Conservation (phyloP, 2,329 filamentous ascomycete genomes). For the Hymenoscyphus occultus region DNA sequence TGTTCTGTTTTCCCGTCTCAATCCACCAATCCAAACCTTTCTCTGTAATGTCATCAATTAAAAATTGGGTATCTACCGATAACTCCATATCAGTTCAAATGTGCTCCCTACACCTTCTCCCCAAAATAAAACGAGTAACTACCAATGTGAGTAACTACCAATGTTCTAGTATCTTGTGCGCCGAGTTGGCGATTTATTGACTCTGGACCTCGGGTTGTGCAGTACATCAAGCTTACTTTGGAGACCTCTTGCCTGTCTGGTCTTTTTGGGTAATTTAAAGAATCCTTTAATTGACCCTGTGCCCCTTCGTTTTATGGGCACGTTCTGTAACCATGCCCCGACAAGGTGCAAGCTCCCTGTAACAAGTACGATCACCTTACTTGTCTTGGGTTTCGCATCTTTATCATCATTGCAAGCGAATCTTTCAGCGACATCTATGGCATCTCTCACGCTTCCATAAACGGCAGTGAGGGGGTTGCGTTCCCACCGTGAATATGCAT, state of each 20-base stretch:
- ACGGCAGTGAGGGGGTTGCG: constrained; percentile 46
- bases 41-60: no score
- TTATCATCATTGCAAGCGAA: constrained; percentile 36
- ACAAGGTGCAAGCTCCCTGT: constrained; percentile 86
- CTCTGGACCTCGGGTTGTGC: no score
- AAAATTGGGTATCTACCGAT: no score
- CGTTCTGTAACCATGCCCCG: constrained; percentile 65
- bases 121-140: no score
- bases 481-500: constrained; percentile 56
- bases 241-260: background rate
- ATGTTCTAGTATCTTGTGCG: no score
- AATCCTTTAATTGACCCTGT: background rate
- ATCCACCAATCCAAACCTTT: no score
- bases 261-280: background rate
- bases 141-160: no score
- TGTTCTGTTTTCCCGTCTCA: no score
- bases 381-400: background rate
- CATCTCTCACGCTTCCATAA: constrained; percentile 68
- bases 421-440: constrained; percentile 49
- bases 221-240: background rate
- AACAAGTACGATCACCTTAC: constrained; percentile 61
- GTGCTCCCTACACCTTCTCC: no score
- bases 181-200: no score
- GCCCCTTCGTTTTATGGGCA: background rate
- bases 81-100: no score